Conservation (phyloP, 148 eudicot species). For the Cornus suecica region DNA sequence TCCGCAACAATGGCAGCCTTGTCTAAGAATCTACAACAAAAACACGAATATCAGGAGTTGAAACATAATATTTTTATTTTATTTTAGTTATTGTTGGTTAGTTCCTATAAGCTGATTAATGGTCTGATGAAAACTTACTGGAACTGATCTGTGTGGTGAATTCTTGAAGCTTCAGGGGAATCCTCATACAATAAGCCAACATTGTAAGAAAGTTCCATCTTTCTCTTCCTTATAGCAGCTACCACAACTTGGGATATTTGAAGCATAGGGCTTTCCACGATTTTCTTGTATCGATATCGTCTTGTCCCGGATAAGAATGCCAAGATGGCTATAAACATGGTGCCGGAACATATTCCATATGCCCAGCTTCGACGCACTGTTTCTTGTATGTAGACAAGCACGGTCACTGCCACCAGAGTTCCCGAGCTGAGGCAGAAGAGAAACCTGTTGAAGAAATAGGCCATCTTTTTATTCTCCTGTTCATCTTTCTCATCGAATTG, state of each 20-base stretch:
- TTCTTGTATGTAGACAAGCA: conserved; percentile 81
- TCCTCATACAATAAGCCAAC: conserved; percentile 54
- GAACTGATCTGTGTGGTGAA: conserved; percentile 74
- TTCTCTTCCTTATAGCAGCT: conserved; percentile 56
- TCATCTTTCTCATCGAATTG: conserved; percentile 68
- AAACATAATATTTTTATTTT: too few relatives aligned
- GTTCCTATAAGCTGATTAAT: too few relatives aligned
- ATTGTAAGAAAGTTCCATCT: conserved; percentile 52
- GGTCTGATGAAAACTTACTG: conserved; percentile 30
- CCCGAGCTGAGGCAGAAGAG: conserved; percentile 92
- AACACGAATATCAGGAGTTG: neutral
- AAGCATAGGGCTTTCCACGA: conserved; percentile 74
- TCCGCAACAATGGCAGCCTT: conserved; percentile 88
- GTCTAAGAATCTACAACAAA: conserved; percentile 63
- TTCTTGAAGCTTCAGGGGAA: conserved; percentile 48
- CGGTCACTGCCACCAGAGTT: conserved; percentile 73
- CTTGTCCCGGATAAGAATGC: conserved; percentile 57
- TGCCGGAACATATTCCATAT: conserved; percentile 67
- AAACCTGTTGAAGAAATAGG: conserved; percentile 84
- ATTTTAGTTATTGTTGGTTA: too few relatives aligned
- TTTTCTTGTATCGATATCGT: conserved; percentile 67
- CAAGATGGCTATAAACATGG: conserved; percentile 58
- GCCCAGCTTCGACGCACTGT: conserved; percentile 74
- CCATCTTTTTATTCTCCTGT: conserved; percentile 72
- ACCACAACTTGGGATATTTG: conserved; percentile 65